Evolutionary conservation across 2,329 filamentous ascomycete genomes (phyloP), one percentile per base, ranked within the genome.

Genomic region (Tolypocladium sp.): DNA sequence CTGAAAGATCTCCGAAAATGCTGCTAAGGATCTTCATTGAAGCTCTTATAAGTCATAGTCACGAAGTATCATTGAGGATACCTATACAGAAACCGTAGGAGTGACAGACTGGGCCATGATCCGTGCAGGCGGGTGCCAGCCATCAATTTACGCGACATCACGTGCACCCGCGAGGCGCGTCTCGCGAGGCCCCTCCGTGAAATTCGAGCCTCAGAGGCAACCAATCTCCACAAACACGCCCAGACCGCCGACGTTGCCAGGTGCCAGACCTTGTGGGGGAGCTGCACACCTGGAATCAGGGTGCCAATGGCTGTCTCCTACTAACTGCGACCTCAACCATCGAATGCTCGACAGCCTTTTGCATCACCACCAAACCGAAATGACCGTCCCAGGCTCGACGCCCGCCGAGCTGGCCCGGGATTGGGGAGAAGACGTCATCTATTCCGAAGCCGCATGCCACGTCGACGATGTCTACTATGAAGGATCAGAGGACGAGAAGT

Each of bases 401-500:
- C 58, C 60, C 20, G 4, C 4, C 49, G 49, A 52, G 49, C 2
- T 13, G 20, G 30, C 54, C 33, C 57, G 61, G 7, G 61, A 64
- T 41, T 69, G 69, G 67, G 63, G 59, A 33, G 63, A 72, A 57
- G 71, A 73, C 54, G 67, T 65, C 2, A 71, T 83, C 35, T 79
- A 84, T 63, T 81, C 76, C 66, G 76, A 81, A 57, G 71, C 76
- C 2, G 69, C 68, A 10, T 73, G 73, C 51, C 56, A 64, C 22
- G 66, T 75, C 2, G 71, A 78, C 57, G 82, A 84, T 46, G 70
- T 83, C 15, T 71, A 86, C 20, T 82, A 77, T 61, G 72, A 77
- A 9, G 80, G 82, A n/a, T 82, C 82, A 8, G 84, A 88, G 53
- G 75, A 84, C 55, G 81, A 84, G 40, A 68, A 81, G 58, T 82